phyloP scores from a whole-genome alignment of 306 rosid genomes.

The Cicer judaicum region DNA sequence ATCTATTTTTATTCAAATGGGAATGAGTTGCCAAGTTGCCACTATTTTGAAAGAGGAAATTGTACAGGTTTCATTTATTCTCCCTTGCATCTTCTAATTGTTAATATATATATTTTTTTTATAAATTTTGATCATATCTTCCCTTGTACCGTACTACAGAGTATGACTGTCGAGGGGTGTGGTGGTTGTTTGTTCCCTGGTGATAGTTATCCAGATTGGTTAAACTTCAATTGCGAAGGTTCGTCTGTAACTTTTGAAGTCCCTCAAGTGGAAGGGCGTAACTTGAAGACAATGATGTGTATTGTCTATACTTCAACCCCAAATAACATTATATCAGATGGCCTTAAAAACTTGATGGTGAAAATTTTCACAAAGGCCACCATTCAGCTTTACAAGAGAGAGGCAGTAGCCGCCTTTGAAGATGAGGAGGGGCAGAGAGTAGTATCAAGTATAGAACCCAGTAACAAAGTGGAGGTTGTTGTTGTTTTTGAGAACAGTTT shows the following conservation, averaged over 20 bases:
- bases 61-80: slow-evolving; percentile 1
- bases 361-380: slow-evolving; percentile 32
- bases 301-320: slow-evolving; percentile 11
- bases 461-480: slow-evolving; percentile 25
- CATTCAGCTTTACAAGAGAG: slow-evolving; percentile 20
- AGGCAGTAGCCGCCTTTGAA: slow-evolving; percentile 16
- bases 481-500: background rate
- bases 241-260: slow-evolving; percentile 27
- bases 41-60: background rate
- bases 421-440: background rate
- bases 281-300: slow-evolving; percentile 39
- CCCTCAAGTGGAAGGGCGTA: slow-evolving; percentile 35
- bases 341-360: slow-evolving; percentile 28
- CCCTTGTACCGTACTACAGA: background rate
- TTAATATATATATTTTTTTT: no score
- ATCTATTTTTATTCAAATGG: background rate
- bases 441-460: background rate
- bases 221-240: slow-evolving; percentile 11
- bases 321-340: background rate
- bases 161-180: background rate
- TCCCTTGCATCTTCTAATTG: background rate
- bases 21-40: background rate
- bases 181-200: background rate
- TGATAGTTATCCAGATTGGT: slow-evolving; percentile 41
- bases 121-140: no score